Base-by-base conservation (phyloP, 2,329 filamentous ascomycete genomes). In the Samsoniella hepiali region DNA sequence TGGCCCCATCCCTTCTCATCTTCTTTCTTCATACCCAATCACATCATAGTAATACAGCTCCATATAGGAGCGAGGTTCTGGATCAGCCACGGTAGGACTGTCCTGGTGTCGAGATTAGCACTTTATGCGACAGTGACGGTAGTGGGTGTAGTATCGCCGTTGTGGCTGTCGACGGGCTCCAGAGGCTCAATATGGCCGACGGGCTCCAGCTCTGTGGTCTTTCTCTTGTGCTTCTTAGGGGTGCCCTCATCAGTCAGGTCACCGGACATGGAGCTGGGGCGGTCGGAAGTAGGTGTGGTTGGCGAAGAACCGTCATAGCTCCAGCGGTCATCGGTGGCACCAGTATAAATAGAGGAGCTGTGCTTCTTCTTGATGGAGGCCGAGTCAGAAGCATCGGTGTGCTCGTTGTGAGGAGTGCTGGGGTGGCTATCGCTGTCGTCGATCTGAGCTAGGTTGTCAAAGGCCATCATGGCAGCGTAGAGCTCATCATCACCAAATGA, bases 261-360 rank as follows among this genome's bases (percentile, higher is more conserved):
- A 42, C 74, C 74, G 17, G 69, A 65, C 11, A 73, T 67, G 3
- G 75, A 76, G 44, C 68, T 72, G 10, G 71, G 71, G 36, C 73
- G 72, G 45, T 77, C 76, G 29, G 75, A 77, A 2, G 74, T 77
- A 2, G 76, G 75, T 1, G 76, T 78, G 36, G 75, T 76, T 17
- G 76, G 66, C 9, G 73, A 75, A 10, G 76, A 75, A 32, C 74
- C 72, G 44, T 77, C 74, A 27, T 74, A 68, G 66, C 76, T 78
- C 71, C 72, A 77, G 50, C 71, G 71, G 44, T 76, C 74, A 34
- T 76, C 75, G 1, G 71, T 76, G 7, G 67, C 70, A n/a, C 75
- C 73, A 13, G 75, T 77, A 60, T 72, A 77, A 38, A 77, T 70
- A 5, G 76, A 78, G 17, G 75, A 77, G 8, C 72, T 73, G 66